Base-by-base conservation (phyloP, 2,329 filamentous ascomycete genomes). In the Epichloe coenophiala region DNA sequence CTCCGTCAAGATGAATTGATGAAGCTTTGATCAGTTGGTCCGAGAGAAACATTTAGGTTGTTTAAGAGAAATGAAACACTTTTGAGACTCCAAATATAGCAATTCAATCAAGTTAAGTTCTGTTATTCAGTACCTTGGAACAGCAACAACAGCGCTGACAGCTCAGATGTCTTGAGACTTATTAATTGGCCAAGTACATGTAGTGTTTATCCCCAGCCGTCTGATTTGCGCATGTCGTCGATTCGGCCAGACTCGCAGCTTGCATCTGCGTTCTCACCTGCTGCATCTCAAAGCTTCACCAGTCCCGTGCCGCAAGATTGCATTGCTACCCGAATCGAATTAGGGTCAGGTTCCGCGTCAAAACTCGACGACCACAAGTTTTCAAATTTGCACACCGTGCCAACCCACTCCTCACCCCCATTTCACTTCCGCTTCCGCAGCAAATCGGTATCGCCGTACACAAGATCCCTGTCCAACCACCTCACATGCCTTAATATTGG, bases 391-490 rank as follows among this genome's bases (percentile, higher is more conserved):
- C 42, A 46, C 27, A 21, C 19, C 21, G 7, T 46, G 12, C 15
- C n/a, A 27, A 17, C 35, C 31, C 15, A 19, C 13, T 36, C n/a
- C 9, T 15, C 3, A 31, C 4, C 17, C 31, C 43, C 40, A 13
- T 11, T 43, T n/a, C 33, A 8, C n/a, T n/a, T n/a, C n/a, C n/a
- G n/a, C 23, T 31, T 31, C 38, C n/a, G 6, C 36, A 49, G 17
- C 39, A 39, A 45, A 13, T 52, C 37, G 37, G 58, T 13, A 12
- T 54, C 54, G 56, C 31, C 31, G 31, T 31, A 59, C 39, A 61
- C 38, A 17, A 56, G 56, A 43, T 58, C 56, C 31, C 38, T 55
- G 12, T 40, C 35, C 36, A 60, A 56, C 59, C 55, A 59, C 5
- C 19, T 40, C 7, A 56, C 13, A 15, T 27, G 36, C 8, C 21